Evolutionary conservation across 768 basidiomycete genomes (phyloP).

Genomic region (Suillus spraguei): DNA sequence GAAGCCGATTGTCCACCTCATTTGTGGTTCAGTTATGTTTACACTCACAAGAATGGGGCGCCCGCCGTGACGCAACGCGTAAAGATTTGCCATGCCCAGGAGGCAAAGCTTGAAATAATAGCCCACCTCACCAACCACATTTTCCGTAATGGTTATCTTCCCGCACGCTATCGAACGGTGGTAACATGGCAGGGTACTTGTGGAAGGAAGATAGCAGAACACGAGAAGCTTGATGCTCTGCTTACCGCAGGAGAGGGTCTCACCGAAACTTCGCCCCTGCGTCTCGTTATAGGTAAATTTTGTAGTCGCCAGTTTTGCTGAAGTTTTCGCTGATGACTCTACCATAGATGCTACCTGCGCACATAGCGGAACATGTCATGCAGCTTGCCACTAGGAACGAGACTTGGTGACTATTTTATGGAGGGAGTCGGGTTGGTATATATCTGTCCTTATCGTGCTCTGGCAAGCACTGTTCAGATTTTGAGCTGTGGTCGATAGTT

Average conservation of each 20-base stretch:
- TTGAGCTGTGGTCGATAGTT: slow-evolving; percentile 11
- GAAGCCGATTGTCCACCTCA: slow-evolving; percentile 43
- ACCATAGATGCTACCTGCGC: slow-evolving; percentile 14
- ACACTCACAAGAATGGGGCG: slow-evolving; percentile 34
- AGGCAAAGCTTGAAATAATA: slow-evolving; percentile 39
- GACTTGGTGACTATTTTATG: background rate
- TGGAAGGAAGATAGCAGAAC: slow-evolving; percentile 35
- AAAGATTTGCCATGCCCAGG: slow-evolving; percentile 35
- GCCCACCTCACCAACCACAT: slow-evolving; percentile 52
- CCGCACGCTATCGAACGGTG: slow-evolving; percentile 35
- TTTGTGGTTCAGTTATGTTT: slow-evolving; percentile 49
- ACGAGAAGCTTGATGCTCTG: slow-evolving; percentile 28
- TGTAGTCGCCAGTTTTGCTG: background rate
- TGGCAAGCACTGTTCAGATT: background rate
- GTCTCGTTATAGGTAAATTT: slow-evolving; percentile 23
- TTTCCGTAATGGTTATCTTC: slow-evolving; percentile 42
- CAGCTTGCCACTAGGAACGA: slow-evolving; percentile 11
- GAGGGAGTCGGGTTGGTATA: background rate
- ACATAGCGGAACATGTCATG: slow-evolving; percentile 14
- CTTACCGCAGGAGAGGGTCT: slow-evolving; percentile 20
- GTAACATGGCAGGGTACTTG: slow-evolving; percentile 46
- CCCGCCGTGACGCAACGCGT: slow-evolving; percentile 45
- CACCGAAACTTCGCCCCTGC: slow-evolving; percentile 22
- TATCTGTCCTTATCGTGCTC: slow-evolving; percentile 4
- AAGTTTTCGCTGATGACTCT: background rate